Evolutionary conservation across 2,329 filamentous ascomycete species (phyloP).

Genomic region (Hirsutella minnesotensis): DNA sequence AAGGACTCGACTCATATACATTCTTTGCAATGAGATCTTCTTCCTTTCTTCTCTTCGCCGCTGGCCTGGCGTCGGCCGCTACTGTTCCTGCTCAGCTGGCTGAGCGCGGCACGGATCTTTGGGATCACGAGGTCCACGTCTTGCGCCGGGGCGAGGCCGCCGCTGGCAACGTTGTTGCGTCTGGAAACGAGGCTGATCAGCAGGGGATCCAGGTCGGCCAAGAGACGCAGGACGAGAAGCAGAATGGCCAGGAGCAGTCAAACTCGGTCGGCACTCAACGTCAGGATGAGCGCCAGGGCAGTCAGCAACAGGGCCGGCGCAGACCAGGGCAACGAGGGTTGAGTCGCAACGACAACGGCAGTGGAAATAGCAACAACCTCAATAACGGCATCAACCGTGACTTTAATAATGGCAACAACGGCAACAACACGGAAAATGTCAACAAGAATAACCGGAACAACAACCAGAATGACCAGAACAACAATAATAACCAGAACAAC

Average conservation of each 20-base stretch:
- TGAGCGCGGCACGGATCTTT: conserved; percentile 5
- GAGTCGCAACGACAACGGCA: too few relatives aligned
- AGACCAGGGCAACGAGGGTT: background rate
- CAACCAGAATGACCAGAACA: background rate
- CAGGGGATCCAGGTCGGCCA: background rate
- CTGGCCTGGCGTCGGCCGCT: conserved; percentile 18
- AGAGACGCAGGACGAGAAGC: background rate
- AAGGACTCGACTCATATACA: background rate
- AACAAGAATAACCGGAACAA: conserved; percentile 1
- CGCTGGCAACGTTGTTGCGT: background rate
- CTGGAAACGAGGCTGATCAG: background rate
- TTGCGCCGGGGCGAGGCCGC: background rate
- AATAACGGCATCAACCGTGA: background rate
- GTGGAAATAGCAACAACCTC: background rate
- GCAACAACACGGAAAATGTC: background rate
- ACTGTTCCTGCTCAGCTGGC: conserved; percentile 12
- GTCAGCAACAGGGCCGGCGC: background rate
- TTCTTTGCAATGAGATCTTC: conserved; percentile 15
- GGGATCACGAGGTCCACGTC: background rate
- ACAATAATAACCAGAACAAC: too few relatives aligned
- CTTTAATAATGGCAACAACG: background rate
- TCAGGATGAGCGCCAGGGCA: too few relatives aligned
- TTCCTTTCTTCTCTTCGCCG: conserved; percentile 15
- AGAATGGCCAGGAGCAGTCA: too few relatives aligned
- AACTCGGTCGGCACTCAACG: too few relatives aligned